Percentiles rank a stretch among this genome's conserved stretches.
phyloP scores from a whole-genome alignment of 495 filamentous ascomycete species.

The Lepraria neglecta region DNA sequence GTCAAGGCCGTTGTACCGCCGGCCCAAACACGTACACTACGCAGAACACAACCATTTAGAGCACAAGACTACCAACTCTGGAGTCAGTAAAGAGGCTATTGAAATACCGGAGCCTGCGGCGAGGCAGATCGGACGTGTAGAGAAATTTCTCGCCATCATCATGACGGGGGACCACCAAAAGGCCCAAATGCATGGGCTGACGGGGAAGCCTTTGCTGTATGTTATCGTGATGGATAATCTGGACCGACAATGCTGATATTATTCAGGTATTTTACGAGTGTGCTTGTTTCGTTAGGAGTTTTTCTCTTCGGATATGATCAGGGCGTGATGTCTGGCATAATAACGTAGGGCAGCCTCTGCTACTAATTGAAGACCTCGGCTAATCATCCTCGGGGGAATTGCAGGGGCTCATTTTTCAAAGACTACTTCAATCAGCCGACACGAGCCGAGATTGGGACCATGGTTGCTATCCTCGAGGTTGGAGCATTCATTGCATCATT shows the following conservation, averaged over 20 bases:
- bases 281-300: conserved; percentile 95
- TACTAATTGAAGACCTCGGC: not conserved
- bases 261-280: conserved; percentile 86
- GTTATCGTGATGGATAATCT: conserved; percentile 28
- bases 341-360: conserved; percentile 63
- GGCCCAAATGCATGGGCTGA: conserved; percentile 75
- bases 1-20: conserved; percentile 30
- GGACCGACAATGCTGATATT: conserved; percentile 31
- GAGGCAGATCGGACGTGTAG: conserved; percentile 53
- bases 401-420: conserved; percentile 75
- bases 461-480: conserved; percentile 93
- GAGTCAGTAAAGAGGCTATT: conserved; percentile 73
- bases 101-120: conserved; percentile 64
- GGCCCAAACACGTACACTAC: conserved; percentile 50
- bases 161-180: conserved; percentile 72
- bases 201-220: conserved; percentile 90
- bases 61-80: conserved; percentile 44
- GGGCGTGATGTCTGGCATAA: conserved; percentile 98
- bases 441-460: conserved; percentile 79
- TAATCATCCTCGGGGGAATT: conserved; percentile 24
- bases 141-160: conserved; percentile 67
- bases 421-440: conserved; percentile 88
- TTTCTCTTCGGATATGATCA: conserved; percentile 99
- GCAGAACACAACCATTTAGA: conserved; percentile 29
- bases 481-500: conserved; percentile 89